These are phyloP conservation scores for Miscanthus lutarioriparius DNA, from an alignment of 176 grass and related monocot genomes.

Conservation along the genomic window DNA sequence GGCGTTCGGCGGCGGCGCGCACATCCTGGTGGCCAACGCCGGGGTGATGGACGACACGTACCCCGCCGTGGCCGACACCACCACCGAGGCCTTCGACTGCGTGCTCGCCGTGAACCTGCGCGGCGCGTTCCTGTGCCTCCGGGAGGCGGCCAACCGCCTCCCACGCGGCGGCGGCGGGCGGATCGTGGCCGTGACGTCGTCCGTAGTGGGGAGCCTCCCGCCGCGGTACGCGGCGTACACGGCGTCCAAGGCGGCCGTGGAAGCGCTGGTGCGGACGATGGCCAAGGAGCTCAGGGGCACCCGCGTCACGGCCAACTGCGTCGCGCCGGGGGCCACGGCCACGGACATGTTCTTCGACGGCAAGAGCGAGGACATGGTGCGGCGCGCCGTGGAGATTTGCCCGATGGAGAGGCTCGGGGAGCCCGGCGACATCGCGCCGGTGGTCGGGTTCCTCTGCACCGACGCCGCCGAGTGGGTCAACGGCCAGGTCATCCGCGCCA, in stretches of 20 bases:
- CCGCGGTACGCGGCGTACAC: slow-evolving; percentile 44
- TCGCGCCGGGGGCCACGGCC: slow-evolving; percentile 44
- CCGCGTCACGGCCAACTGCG: slow-evolving; percentile 53
- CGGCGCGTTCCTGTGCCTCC: slow-evolving; percentile 78
- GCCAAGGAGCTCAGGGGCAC: slow-evolving; percentile 64
- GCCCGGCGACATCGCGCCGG: slow-evolving; percentile 49
- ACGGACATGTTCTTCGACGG: slow-evolving; percentile 59
- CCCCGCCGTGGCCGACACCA: slow-evolving; percentile 33
- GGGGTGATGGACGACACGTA: slow-evolving; percentile 46
- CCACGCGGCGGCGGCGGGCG: slow-evolving; percentile 60
- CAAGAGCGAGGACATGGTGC: slow-evolving; percentile 33
- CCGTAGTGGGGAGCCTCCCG: slow-evolving; percentile 25
- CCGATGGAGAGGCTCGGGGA: slow-evolving; percentile 53
- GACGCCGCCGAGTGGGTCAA: slow-evolving; percentile 70
- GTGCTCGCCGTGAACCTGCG: slow-evolving; percentile 46
- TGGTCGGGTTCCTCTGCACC: slow-evolving; percentile 62
- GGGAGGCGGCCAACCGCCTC: slow-evolving; percentile 60
- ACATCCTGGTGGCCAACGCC: slow-evolving; percentile 62
- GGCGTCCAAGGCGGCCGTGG: slow-evolving; percentile 52
- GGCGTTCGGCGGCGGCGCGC: slow-evolving; percentile 26
- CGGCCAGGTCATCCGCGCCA: slow-evolving; percentile 58
- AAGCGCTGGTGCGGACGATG: slow-evolving; percentile 48
- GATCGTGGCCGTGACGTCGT: slow-evolving; percentile 71
- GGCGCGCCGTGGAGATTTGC: not conserved
- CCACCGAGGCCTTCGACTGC: slow-evolving; percentile 51